These are phyloP conservation scores for Sugiyamaella sp. DNA, from an alignment of 1,139 yeast species.

Conservation along the genomic window DNA sequence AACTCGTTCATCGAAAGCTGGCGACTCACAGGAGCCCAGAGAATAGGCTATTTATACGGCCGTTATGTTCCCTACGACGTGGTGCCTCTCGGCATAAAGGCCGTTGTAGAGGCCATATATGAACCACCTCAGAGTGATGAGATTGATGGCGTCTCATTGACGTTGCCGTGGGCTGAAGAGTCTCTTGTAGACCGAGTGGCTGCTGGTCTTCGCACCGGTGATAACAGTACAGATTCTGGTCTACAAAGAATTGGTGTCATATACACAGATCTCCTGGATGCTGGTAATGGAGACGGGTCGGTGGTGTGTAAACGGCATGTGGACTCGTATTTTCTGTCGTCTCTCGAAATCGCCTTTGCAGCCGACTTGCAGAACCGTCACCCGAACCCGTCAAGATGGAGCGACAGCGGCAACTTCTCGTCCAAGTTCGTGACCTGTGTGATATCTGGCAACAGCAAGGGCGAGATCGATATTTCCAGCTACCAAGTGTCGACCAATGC, in stretches of 20 bases:
- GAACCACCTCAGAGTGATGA: slow-evolving; percentile 92
- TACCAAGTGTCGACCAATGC: slow-evolving; percentile 90
- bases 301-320: slow-evolving; percentile 93
- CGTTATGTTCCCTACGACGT: slow-evolving; percentile 73
- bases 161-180: slow-evolving; percentile 54
- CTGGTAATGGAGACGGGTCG: slow-evolving; percentile 84
- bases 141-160: slow-evolving; percentile 77
- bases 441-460: slow-evolving; percentile 78
- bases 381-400: slow-evolving; percentile 70
- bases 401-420: slow-evolving; percentile 68
- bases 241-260: slow-evolving; percentile 76
- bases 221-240: slow-evolving; percentile 51
- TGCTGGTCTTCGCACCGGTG: slow-evolving; percentile 11
- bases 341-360: slow-evolving; percentile 84
- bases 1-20: slow-evolving; percentile 87
- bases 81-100: slow-evolving; percentile 91
- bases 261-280: slow-evolving; percentile 87
- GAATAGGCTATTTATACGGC: slow-evolving; percentile 87
- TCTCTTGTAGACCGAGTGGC: slow-evolving; percentile 53
- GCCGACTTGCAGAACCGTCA: slow-evolving; percentile 70
- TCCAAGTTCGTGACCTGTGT: slow-evolving; percentile 95
- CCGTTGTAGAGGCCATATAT: slow-evolving; percentile 88
- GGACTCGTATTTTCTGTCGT: slow-evolving; percentile 84
- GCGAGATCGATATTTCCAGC: slow-evolving; percentile 88
- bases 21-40: slow-evolving; percentile 86